Conservation (phyloP, 306 rosid species). For the Cercis canadensis region DNA sequence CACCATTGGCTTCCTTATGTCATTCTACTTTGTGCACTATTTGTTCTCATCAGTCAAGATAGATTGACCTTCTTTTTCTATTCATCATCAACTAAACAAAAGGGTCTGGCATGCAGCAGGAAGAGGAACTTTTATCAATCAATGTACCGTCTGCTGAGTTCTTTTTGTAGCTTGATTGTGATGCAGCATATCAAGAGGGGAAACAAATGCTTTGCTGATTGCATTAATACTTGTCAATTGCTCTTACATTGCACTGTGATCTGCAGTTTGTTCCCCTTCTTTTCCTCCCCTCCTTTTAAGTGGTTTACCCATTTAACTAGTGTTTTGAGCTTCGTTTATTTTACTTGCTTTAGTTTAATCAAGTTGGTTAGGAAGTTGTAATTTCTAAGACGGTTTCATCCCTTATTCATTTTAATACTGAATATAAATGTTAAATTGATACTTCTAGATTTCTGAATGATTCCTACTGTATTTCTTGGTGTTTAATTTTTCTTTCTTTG, state of each 20-base stretch:
- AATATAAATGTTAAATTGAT: slow-evolving; percentile 41
- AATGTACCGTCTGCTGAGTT: slow-evolving; percentile 47
- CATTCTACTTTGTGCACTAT: too few relatives aligned
- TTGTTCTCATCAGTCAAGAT: too few relatives aligned
- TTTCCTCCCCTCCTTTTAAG: slow-evolving; percentile 15
- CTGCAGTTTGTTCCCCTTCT: slow-evolving; percentile 43
- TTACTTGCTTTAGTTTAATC: slow-evolving; percentile 37
- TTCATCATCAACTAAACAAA: too few relatives aligned
- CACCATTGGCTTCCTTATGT: too few relatives aligned
- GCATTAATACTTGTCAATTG: slow-evolving; percentile 34
- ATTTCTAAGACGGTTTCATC: too few relatives aligned
- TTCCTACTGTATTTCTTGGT: not conserved
- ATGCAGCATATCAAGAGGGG: slow-evolving; percentile 45
- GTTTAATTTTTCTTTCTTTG: too few relatives aligned
- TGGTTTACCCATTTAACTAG: slow-evolving; percentile 36
- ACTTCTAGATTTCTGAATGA: slow-evolving; percentile 22
- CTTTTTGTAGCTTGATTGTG: slow-evolving; percentile 46
- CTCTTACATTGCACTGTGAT: slow-evolving; percentile 40
- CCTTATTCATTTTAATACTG: slow-evolving; percentile 37
- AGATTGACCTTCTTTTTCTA: too few relatives aligned
- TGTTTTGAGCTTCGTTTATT: slow-evolving; percentile 35
- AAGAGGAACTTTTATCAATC: not conserved
- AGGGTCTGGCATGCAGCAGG: too few relatives aligned
- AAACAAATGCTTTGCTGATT: slow-evolving; percentile 34
- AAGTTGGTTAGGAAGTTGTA: slow-evolving; percentile 53